Evolutionary conservation across 2,329 filamentous ascomycete species (phyloP).

Genomic region (Monilinia aucupariae): DNA sequence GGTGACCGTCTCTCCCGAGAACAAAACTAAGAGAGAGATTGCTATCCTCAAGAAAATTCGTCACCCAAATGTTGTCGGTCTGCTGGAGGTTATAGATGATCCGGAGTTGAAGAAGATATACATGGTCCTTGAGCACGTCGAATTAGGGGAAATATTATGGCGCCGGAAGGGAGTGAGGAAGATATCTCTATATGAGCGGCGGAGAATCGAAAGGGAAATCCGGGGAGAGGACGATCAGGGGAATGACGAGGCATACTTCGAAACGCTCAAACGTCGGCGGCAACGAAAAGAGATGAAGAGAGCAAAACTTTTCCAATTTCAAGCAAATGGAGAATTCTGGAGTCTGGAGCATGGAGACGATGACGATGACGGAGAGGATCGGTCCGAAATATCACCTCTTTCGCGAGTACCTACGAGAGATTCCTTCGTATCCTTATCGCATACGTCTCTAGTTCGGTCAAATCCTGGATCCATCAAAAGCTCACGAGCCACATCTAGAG

Average conservation of each 20-base stretch:
- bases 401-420: conserved; percentile 30
- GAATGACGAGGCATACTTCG: conserved; percentile 55
- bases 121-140: conserved; percentile 92
- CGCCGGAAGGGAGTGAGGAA: conserved; percentile 80
- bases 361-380: conserved; percentile 35
- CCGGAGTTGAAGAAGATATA: conserved; percentile 96
- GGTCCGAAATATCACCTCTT: conserved; percentile 33
- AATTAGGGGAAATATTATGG: conserved; percentile 92
- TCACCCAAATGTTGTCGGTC: conserved; percentile 91
- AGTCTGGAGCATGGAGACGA: conserved; percentile 74
- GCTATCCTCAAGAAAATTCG: conserved; percentile 97
- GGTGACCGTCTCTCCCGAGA: conserved; percentile 61
- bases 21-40: conserved; percentile 91
- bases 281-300: conserved; percentile 53
- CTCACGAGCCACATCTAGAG: conserved; percentile 21
- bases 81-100: conserved; percentile 96
- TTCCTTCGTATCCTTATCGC: conserved; percentile 20
- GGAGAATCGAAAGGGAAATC: conserved; percentile 69
- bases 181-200: conserved; percentile 76
- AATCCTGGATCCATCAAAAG: conserved; percentile 26
- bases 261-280: conserved; percentile 54
- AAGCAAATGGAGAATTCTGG: conserved; percentile 62
- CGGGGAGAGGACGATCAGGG: conserved; percentile 51
- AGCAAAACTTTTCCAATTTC: conserved; percentile 47
- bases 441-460: conserved; percentile 26